phyloP scores from a whole-genome alignment of 2,329 filamentous ascomycete species.

The Apiospora marii region DNA sequence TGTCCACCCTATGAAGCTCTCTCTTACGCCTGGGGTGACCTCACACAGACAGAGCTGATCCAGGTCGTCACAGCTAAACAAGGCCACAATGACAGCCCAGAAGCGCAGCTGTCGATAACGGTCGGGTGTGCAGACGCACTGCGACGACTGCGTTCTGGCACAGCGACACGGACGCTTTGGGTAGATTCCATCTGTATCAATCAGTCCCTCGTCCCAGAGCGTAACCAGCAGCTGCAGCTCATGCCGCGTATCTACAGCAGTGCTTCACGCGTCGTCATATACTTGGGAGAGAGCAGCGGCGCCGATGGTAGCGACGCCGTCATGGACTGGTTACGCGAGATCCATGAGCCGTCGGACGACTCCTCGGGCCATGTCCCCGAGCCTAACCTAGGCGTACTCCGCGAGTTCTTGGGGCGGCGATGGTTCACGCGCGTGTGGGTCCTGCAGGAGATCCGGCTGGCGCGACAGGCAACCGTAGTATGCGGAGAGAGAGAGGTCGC shows the following conservation, averaged over 20 bases:
- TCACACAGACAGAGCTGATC: neutral
- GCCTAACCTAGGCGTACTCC: too few relatives aligned
- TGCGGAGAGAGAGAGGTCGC: too few relatives aligned
- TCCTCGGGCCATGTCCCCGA: too few relatives aligned
- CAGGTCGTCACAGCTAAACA: neutral
- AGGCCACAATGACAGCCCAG: too few relatives aligned
- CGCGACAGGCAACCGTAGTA: too few relatives aligned
- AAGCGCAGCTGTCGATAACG: neutral
- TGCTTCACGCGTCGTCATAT: neutral
- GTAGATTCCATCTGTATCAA: neutral
- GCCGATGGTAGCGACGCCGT: neutral
- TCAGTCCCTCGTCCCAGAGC: neutral
- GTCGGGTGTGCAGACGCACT: neutral
- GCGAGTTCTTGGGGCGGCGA: too few relatives aligned
- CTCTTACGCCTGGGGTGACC: neutral
- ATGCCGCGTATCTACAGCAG: neutral
- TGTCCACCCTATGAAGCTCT: neutral
- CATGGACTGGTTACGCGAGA: too few relatives aligned
- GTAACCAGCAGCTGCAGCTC: neutral
- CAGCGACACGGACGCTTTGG: neutral
- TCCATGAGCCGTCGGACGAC: too few relatives aligned
- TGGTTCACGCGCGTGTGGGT: too few relatives aligned
- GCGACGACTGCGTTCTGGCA: neutral
- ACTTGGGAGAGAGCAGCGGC: neutral
- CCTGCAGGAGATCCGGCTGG: too few relatives aligned